Evolutionary conservation across 2,329 filamentous ascomycete genomes (phyloP).

Genomic region (Talaromyces rugulosus): DNA sequence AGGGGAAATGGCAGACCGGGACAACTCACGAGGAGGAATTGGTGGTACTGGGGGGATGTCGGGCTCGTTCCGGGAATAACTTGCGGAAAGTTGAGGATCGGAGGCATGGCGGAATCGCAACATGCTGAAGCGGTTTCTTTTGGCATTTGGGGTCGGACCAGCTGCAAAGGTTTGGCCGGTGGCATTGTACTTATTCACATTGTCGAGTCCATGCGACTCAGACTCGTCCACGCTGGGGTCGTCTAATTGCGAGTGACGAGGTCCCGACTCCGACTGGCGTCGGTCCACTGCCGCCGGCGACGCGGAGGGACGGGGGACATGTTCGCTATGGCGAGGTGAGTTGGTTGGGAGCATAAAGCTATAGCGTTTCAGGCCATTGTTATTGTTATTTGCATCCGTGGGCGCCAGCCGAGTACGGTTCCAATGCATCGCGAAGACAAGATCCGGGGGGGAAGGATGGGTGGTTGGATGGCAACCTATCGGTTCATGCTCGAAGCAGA

Average conservation of each 20-base stretch:
- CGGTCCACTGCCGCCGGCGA: constrained; percentile 24
- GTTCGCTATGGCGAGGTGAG: constrained; percentile 32
- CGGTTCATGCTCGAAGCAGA: constrained; percentile 10
- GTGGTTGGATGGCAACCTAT: not conserved
- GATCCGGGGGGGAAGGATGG: not conserved
- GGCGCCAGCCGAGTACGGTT: constrained; percentile 34
- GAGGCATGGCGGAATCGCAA: constrained; percentile 88
- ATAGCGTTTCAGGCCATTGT: constrained; percentile 30
- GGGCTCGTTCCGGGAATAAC: constrained; percentile 61
- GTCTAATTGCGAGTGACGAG: constrained; percentile 20
- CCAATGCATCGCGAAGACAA: constrained; percentile 34
- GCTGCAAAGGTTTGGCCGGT: not conserved
- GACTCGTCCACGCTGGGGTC: constrained; percentile 16
- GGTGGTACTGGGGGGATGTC: constrained; percentile 43
- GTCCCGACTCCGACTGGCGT: constrained; percentile 32
- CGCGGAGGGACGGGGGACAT: constrained; percentile 29
- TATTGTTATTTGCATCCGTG: constrained; percentile 23
- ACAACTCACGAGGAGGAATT: constrained; percentile 34
- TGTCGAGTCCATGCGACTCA: not conserved
- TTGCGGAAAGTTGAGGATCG: constrained; percentile 79
- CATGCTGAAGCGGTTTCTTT: constrained; percentile 56
- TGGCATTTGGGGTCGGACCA: constrained; percentile 11
- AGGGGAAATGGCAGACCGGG: not conserved
- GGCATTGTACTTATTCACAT: not conserved
- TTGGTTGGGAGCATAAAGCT: constrained; percentile 26